Evolutionary conservation across 768 basidiomycete genomes (phyloP).

Genomic region (Mycena metata): DNA sequence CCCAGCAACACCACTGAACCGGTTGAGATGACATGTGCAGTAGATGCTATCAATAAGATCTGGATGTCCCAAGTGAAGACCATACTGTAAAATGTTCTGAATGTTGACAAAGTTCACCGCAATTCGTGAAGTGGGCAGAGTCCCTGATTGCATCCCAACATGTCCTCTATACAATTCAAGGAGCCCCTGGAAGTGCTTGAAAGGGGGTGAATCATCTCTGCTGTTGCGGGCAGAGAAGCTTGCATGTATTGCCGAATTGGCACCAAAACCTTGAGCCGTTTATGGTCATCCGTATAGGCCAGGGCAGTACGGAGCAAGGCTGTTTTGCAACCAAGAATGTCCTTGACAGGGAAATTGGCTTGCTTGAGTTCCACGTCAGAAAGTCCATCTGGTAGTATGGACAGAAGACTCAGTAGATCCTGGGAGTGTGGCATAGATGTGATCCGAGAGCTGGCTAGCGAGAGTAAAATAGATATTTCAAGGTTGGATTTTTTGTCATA

Average conservation of each 20-base stretch:
- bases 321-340: not conserved
- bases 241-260: not conserved
- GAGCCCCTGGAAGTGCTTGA: not conserved
- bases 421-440: not conserved
- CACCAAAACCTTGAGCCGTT: not conserved
- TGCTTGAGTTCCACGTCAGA: not conserved
- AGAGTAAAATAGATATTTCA: not conserved
- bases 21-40: not conserved
- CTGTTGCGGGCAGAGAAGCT: not conserved
- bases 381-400: constrained; percentile 1
- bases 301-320: not conserved
- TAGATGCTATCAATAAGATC: not conserved
- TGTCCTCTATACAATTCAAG: not conserved
- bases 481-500: not conserved
- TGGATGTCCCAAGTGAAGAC: not conserved
- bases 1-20: not conserved
- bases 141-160: not conserved
- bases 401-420: not conserved
- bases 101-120: not conserved
- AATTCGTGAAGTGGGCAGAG: not conserved
- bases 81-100: not conserved
- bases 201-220: not conserved
- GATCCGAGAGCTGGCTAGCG: not conserved
- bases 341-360: not conserved
- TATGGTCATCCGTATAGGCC: not conserved